Percentiles rank a stretch among this genome's conserved stretches.
phyloP scores from a whole-genome alignment of 176 grass and related monocot species.

The Eragrostis nindensis region DNA sequence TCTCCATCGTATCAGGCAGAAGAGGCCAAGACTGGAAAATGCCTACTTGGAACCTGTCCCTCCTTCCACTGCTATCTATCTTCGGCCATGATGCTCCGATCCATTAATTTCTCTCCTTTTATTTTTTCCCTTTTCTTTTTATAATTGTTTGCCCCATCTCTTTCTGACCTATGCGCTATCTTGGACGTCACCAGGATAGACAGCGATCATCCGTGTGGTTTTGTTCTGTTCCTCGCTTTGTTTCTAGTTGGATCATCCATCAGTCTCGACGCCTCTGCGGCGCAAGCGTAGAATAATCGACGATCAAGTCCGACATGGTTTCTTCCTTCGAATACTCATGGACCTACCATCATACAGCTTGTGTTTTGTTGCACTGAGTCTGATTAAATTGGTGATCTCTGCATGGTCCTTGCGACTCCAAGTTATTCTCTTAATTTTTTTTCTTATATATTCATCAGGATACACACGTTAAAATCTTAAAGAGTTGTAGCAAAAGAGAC shows the following conservation, averaged over 20 bases:
- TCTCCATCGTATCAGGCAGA: constrained; percentile 5
- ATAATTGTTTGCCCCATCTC: not conserved
- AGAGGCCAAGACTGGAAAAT: constrained; percentile 33
- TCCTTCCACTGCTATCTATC: constrained; percentile 19
- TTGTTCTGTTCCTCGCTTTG: constrained; percentile 19
- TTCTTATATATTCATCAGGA: not conserved
- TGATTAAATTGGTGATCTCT: too few species aligned
- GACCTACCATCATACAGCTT: too few species aligned
- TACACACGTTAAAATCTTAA: too few species aligned
- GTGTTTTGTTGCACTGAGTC: too few species aligned
- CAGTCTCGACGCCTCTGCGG: constrained; percentile 7
- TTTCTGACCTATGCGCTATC: constrained; percentile 32
- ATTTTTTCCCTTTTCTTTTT: not conserved
- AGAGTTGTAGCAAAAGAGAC: not conserved
- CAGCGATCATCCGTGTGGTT: constrained; percentile 35
- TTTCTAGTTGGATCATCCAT: not conserved
- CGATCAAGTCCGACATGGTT: not conserved
- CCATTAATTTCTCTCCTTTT: not conserved
- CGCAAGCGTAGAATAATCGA: constrained; percentile 18
- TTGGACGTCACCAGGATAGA: constrained; percentile 43
- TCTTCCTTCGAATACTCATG: not conserved
- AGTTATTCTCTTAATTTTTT: not conserved
- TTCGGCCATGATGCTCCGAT: constrained; percentile 3
- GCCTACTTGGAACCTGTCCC: constrained; percentile 8
- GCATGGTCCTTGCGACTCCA: too few species aligned